Base-by-base conservation (phyloP, 2,329 filamentous ascomycete genomes). In the Grosmannia huntii region DNA sequence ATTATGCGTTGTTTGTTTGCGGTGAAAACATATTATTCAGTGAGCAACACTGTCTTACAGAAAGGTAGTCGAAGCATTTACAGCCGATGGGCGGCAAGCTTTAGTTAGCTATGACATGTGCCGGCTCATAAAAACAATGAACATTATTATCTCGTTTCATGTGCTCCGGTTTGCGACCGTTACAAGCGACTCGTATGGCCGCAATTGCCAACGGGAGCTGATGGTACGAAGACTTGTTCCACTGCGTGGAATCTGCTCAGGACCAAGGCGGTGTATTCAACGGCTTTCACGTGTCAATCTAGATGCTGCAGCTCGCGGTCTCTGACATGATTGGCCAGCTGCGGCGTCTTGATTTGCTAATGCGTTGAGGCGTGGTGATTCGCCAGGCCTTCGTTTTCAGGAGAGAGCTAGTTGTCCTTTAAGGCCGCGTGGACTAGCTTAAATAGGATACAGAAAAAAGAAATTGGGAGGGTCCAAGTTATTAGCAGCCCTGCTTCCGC, bases 331-430 rank as follows among this genome's bases (percentile, higher is more conserved):
- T 44, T 44, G 41, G 41, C 41, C 41, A 6, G 38, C 38, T 19
- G 14, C 38, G 38, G 11, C 38, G 5, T 41, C 38, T 41, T 14
- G 38, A 41, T 16, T 19, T 9, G 41, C 41, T 44, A 2, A 41
- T 19, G 38, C 38, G 38, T 41, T 19, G 14, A 19, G 38, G 38
- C 38, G 14, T 41, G 5, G 14, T 41, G 38, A 19, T 41, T 19
- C 38, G 14, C 14, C 6, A 9, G 41, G 16, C 16, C 3, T 19
- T 16, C 2, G 5, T 16, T n/a, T n/a, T 44, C 41, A 44, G 41
- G 41, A 44, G 69, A 72, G 59, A 38, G 19, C 11, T n/a, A n/a
- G 41, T 44, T 38, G 36, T 44, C 41, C 41, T 44, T 44, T 44
- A 7, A 19, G 41, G 41, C 41, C 41, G 41, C 41, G 41, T 44